Evolutionary conservation across 371 early-diverging fungal genomes (phyloP).

Genomic region (Mucor plumbeus): DNA sequence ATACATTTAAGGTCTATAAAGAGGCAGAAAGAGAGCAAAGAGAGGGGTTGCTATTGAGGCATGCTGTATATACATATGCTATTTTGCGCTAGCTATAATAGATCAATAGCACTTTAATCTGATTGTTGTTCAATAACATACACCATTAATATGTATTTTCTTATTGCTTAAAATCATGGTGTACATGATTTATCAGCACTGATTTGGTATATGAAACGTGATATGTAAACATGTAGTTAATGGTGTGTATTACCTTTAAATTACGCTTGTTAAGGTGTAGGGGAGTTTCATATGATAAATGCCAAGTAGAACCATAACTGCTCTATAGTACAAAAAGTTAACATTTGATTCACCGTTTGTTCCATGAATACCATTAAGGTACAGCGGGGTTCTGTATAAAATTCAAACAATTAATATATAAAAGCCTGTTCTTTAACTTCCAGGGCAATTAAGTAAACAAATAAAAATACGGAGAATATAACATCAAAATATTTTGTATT

Average conservation of each 20-base stretch:
- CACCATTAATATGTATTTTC: neutral
- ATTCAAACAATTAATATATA: neutral
- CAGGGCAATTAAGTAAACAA: too few relatives aligned
- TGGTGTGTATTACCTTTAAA: neutral
- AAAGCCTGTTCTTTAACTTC: too few relatives aligned
- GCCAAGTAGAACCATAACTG: neutral
- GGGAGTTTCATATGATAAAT: conserved; percentile 1
- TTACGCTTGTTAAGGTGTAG: neutral
- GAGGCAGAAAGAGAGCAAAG: neutral
- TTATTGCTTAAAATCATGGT: neutral
- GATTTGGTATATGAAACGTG: conserved; percentile 5
- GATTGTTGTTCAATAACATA: neutral
- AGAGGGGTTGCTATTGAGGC: neutral
- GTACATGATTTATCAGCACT: neutral
- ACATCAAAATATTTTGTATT: too few relatives aligned
- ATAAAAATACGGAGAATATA: too few relatives aligned
- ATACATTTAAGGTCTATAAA: neutral
- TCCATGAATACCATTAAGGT: neutral
- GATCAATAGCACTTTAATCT: neutral
- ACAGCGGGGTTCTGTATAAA: neutral
- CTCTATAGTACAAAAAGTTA: neutral
- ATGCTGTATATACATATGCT: neutral
- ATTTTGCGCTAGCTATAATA: neutral
- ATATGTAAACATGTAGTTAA: neutral
- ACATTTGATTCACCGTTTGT: neutral